Percentiles rank a stretch among this genome's conserved stretches.
phyloP scores from a whole-genome alignment of 208 protist species.

The Trypanosoma melophagium region DNA sequence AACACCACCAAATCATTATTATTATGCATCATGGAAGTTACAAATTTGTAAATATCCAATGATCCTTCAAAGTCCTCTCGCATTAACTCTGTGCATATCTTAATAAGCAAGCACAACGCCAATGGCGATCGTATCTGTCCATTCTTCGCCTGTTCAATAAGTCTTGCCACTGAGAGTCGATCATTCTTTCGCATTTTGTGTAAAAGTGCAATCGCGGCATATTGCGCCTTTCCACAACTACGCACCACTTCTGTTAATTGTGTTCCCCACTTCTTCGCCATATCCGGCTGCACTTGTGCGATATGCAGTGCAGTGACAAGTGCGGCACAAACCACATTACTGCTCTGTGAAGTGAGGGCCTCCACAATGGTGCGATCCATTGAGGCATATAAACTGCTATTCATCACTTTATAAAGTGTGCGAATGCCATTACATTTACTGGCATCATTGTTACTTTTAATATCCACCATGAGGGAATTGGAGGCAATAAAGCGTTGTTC shows the following conservation, averaged over 20 bases:
- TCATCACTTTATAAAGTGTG: constrained; percentile 95
- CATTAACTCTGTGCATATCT: constrained; percentile 92
- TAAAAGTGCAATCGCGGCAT: constrained; percentile 96
- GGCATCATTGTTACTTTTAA: constrained; percentile 92
- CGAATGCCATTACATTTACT: constrained; percentile 94
- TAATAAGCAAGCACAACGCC: constrained; percentile 95
- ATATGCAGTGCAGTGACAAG: constrained; percentile 98
- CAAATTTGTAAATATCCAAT: constrained; percentile 89
- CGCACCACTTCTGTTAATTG: constrained; percentile 94
- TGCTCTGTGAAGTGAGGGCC: constrained; percentile 95
- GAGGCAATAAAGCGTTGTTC: constrained; percentile 98
- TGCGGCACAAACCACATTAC: constrained; percentile 94
- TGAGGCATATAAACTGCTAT: constrained; percentile 93
- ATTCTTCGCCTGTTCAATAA: constrained; percentile 88
- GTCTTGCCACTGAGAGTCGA: constrained; percentile 92
- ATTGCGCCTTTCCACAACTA: constrained; percentile 94
- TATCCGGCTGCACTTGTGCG: constrained; percentile 70
- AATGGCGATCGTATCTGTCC: constrained; percentile 91
- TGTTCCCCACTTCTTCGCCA: constrained; percentile 94
- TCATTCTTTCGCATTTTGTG: constrained; percentile 96
- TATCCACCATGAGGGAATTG: constrained; percentile 97
- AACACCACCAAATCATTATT: constrained; percentile 96
- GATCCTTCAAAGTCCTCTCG: constrained; percentile 83
- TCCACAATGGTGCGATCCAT: constrained; percentile 98
- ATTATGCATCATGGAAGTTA: constrained; percentile 89